phyloP scores from a whole-genome alignment of 306 rosid genomes.

The cucumber (Cucumis sativus) region Cucumber_9930_V3 NC_026658.2:26223001-26223500 shows the following conservation, averaged over 20 bases:
- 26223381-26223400: neutral
- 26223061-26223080: slow-evolving; percentile 39
- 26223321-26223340: neutral
- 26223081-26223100: slow-evolving; percentile 26
- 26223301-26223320: neutral
- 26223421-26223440: slow-evolving; percentile 46
- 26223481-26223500: slow-evolving; percentile 91
- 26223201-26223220: slow-evolving; percentile 28
- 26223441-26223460: slow-evolving; percentile 63
- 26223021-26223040: slow-evolving; percentile 40
- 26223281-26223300: neutral
- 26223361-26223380: neutral
- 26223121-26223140: slow-evolving; percentile 33
- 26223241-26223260: neutral
- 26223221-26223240: neutral
- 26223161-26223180: slow-evolving; percentile 31
- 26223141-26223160: slow-evolving; percentile 45
- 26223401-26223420: neutral
- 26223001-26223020: slow-evolving; percentile 79
- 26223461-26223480: slow-evolving; percentile 69
- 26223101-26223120: slow-evolving; percentile 36
- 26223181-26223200: slow-evolving; percentile 25
- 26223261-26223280: neutral
- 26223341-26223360: neutral
- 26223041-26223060: slow-evolving; percentile 34